Evolutionary conservation across 106 monocot genomes (phyloP).

Genomic region (Platanthera guangdongensis): DNA sequence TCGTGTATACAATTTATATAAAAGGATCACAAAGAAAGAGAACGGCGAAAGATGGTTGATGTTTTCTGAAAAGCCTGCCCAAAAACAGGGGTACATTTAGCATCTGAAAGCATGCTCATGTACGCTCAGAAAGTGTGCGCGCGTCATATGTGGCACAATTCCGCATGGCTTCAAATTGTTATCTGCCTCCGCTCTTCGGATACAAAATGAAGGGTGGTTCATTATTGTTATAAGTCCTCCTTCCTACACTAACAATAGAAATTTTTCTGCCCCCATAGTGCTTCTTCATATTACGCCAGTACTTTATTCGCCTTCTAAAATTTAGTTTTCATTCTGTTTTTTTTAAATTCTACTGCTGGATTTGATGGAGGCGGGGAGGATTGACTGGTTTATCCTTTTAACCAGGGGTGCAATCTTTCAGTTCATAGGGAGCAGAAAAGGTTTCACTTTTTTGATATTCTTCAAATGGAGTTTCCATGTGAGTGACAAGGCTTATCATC

Average conservation of each 20-base stretch:
- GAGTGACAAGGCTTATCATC: background rate
- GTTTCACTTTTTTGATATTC: conserved; percentile 68
- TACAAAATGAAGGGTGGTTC: too few relatives aligned
- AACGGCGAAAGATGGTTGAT: background rate
- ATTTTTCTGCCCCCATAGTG: background rate
- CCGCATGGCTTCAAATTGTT: too few relatives aligned
- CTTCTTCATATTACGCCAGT: background rate
- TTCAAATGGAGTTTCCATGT: conserved; percentile 44
- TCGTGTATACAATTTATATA: background rate
- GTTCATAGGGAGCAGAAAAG: conserved; percentile 49
- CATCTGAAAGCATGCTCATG: too few relatives aligned
- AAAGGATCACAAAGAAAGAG: background rate
- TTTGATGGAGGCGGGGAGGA: background rate
- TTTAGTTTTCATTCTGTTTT: background rate
- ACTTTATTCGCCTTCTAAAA: background rate
- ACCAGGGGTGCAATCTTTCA: conserved; percentile 83
- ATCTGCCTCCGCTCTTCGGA: too few relatives aligned
- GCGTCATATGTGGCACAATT: too few relatives aligned
- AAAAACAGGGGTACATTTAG: background rate
- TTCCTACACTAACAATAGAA: too few relatives aligned
- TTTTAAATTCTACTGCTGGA: background rate
- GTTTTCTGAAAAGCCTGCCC: background rate
- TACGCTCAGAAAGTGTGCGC: too few relatives aligned
- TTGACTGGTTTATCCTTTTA: background rate
- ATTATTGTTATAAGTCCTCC: too few relatives aligned